Evolutionary conservation across 2,329 filamentous ascomycete species (phyloP), one percentile per base, ranked within the genome.

Genomic region (Penicillium sp.): DNA sequence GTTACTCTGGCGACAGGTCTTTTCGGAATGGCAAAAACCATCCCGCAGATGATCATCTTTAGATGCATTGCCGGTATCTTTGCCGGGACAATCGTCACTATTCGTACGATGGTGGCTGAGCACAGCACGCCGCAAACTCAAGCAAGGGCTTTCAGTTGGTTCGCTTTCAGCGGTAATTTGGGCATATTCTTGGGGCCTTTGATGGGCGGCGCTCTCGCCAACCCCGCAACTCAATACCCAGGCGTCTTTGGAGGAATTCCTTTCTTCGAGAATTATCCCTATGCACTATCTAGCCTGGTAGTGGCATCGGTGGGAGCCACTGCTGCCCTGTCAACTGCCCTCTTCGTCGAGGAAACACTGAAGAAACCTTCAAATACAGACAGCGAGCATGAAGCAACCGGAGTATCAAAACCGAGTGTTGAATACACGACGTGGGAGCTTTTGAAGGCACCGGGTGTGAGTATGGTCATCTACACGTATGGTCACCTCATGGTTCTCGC

Each of bases 31-130:
- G 84, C 87, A 21, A 79, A 72, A 46, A 80, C 78, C 0, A 77
- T 93, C n/a, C 80, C 80, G 79, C 85, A 92, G 72, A 92, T 93
- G 88, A 78, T 92, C 4, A 39, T 88, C 13, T 87, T 87, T 58
- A 81, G 90, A 31, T 90, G 87, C 61, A 61, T 88, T 14, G 88
- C 87, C 0, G 90, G 90, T 1, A 71, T 90, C 4, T 92, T 93
- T 68, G 85, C 86, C 0, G 89, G 89, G 0, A 88, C 85, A 6
- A 79, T 89, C 45, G 83, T 93, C 49, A 88, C 89, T 5, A 83
- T 93, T 51, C 81, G 90, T 27, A 86, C 89, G 6, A 92, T 93
- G 87, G 79, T 93, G 29, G 82, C 83, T 16, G 90, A 94, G 72
- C 84, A 86, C 61, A 88, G 84, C 69, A 89, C 86, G 0, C 74